Percentiles rank a stretch among this genome's conserved stretches.
These are phyloP conservation scores for Passiflora organensis DNA, from an alignment of 345 rosid species.

Conservation along the genomic window DNA sequence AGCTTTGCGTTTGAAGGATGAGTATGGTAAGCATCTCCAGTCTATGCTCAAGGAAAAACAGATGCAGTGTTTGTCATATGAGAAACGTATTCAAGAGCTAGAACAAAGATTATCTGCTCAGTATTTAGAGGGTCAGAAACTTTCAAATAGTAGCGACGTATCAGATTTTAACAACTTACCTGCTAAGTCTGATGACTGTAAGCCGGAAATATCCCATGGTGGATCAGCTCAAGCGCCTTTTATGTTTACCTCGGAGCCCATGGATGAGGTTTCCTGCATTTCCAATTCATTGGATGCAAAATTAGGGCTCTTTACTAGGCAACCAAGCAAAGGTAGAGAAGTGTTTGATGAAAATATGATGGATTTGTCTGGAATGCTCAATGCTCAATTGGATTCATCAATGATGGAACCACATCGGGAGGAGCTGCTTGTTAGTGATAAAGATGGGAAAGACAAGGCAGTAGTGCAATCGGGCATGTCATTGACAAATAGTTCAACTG, in stretches of 20 bases:
- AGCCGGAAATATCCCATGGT: constrained; percentile 39
- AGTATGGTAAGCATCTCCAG: constrained; percentile 63
- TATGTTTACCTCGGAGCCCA: constrained; percentile 62
- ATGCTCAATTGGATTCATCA: constrained; percentile 72
- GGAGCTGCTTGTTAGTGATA: constrained; percentile 42
- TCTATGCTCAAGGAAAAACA: constrained; percentile 75
- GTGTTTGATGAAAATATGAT: constrained; percentile 92
- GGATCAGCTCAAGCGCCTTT: constrained; percentile 42
- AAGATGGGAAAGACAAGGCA: constrained; percentile 58
- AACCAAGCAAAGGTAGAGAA: constrained; percentile 71
- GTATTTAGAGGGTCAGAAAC: constrained; percentile 58
- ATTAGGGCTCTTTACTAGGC: constrained; percentile 48
- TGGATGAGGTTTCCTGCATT: constrained; percentile 94
- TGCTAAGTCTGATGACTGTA: constrained; percentile 35
- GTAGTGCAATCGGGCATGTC: constrained; percentile 58
- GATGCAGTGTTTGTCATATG: constrained; percentile 70
- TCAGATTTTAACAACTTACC: constrained; percentile 35
- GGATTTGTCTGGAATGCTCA: constrained; percentile 73
- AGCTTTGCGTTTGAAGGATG: constrained; percentile 85
- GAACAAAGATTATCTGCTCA: constrained; percentile 78
- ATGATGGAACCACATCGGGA: constrained; percentile 78
- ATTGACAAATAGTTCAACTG: constrained; percentile 74
- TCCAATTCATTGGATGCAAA: constrained; percentile 54
- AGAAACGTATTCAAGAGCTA: constrained; percentile 87
- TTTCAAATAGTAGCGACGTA: constrained; percentile 38